phyloP scores from a whole-genome alignment of 1,284 basidiomycete genomes.

The Cerioporus squamosus region DNA sequence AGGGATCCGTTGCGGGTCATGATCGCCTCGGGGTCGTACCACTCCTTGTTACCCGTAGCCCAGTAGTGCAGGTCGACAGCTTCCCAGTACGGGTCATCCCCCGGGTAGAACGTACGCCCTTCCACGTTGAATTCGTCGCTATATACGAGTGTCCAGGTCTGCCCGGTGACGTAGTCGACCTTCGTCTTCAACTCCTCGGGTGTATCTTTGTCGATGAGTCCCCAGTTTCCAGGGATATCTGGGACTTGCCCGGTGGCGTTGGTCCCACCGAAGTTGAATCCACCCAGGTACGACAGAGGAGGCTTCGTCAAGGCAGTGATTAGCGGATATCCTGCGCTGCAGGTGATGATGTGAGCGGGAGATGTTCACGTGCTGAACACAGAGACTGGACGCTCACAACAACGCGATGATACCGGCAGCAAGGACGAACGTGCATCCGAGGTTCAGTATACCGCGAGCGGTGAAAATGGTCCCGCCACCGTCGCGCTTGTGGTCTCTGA shows the following conservation, averaged over 20 bases:
- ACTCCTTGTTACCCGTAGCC: constrained; percentile 62
- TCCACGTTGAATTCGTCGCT: constrained; percentile 89
- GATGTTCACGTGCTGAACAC: background rate
- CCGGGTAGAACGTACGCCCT: constrained; percentile 77
- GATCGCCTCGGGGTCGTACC: constrained; percentile 80
- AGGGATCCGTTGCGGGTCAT: constrained; percentile 81
- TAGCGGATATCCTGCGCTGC: constrained; percentile 81
- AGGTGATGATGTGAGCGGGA: background rate
- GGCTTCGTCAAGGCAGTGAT: constrained; percentile 65
- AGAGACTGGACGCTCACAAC: constrained; percentile 55
- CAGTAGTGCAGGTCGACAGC: constrained; percentile 73
- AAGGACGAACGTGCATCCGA: constrained; percentile 77
- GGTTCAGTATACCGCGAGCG: constrained; percentile 69
- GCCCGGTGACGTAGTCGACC: constrained; percentile 53
- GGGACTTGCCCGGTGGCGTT: constrained; percentile 80
- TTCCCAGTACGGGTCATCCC: constrained; percentile 68
- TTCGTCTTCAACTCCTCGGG: constrained; percentile 63
- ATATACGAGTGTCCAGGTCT: constrained; percentile 70
- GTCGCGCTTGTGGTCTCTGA: constrained; percentile 66
- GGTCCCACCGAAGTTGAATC: constrained; percentile 79
- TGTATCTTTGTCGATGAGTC: constrained; percentile 79
- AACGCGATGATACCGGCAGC: constrained; percentile 63
- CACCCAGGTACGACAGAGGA: constrained; percentile 55
- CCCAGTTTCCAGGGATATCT: constrained; percentile 63
- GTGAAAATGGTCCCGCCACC: constrained; percentile 69